phyloP scores from a whole-genome alignment of 306 rosid species.

The Coriaria nepalensis region DNA sequence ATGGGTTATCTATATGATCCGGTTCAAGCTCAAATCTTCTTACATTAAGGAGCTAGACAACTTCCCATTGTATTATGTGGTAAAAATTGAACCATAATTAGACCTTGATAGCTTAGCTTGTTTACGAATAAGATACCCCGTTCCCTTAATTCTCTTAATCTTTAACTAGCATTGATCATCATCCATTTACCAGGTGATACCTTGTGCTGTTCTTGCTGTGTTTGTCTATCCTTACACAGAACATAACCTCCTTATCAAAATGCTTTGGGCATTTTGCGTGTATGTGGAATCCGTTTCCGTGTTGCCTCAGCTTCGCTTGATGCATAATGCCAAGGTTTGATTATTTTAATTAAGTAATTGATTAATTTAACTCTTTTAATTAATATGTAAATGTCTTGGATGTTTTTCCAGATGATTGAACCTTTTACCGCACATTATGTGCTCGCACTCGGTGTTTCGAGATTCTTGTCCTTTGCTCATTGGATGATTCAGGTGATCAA shows the following conservation, averaged over 20 bases:
- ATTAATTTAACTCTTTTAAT: not conserved
- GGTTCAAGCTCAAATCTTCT: conserved; percentile 47
- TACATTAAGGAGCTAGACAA: conserved; percentile 61
- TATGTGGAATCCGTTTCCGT: conserved; percentile 63
- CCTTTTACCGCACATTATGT: conserved; percentile 76
- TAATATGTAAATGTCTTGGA: not conserved
- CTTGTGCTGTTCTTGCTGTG: conserved; percentile 33
- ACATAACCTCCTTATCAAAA: not conserved
- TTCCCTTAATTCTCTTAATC: not conserved
- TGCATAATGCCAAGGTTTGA: conserved; percentile 74
- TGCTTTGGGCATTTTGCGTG: conserved; percentile 46
- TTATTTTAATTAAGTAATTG: not conserved
- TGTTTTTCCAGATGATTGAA: conserved; percentile 44
- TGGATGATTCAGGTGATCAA: conserved; percentile 56
- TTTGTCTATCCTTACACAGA: conserved; percentile 25
- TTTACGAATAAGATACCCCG: too few relatives aligned
- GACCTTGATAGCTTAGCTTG: too few relatives aligned
- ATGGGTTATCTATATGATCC: conserved; percentile 52
- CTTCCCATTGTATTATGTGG: conserved; percentile 39
- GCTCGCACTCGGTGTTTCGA: conserved; percentile 73
- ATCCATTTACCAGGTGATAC: conserved; percentile 31
- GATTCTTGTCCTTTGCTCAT: conserved; percentile 54
- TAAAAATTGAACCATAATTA: conserved; percentile 11
- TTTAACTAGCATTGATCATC: not conserved
- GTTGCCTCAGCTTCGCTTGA: conserved; percentile 60